A percentile compares a stretch with the other conserved stretches of the same genome.
phyloP scores from a whole-genome alignment of 805 yeast species.

The Ogataea henricii region DNA sequence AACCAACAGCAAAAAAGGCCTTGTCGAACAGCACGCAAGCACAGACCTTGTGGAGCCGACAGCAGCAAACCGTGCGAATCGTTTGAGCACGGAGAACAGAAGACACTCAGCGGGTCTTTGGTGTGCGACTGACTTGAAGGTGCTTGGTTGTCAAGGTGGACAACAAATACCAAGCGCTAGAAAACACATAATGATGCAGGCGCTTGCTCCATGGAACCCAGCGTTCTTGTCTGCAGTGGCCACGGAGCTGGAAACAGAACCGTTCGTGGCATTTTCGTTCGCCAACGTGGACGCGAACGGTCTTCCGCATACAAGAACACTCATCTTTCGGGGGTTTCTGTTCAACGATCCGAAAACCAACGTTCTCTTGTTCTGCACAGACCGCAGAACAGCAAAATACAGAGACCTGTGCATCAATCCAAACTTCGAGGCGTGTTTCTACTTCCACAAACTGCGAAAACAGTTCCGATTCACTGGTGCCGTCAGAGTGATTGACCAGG shows the following conservation, averaged over 20 bases:
- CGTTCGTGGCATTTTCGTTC: constrained; percentile 64
- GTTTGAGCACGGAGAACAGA: background rate
- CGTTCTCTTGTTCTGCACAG: constrained; percentile 69
- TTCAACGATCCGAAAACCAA: constrained; percentile 70
- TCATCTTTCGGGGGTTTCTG: constrained; percentile 72
- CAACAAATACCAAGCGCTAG: background rate
- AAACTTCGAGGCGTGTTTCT: constrained; percentile 74
- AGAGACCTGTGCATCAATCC: constrained; percentile 53
- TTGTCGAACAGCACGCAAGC: background rate
- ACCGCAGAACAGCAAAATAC: constrained; percentile 66
- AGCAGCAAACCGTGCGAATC: background rate
- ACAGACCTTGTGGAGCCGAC: background rate
- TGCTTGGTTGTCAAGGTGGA: background rate
- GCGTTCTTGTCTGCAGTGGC: constrained; percentile 55
- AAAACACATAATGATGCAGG: constrained; percentile 18
- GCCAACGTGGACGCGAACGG: constrained; percentile 62
- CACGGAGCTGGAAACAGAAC: constrained; percentile 44
- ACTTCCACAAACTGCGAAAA: constrained; percentile 59
- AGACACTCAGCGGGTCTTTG: background rate
- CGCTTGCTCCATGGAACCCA: constrained; percentile 79
- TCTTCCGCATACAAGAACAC: constrained; percentile 66
- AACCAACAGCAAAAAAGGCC: background rate
- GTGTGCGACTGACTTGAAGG: background rate
- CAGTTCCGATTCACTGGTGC: constrained; percentile 76
- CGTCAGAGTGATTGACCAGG: constrained; percentile 48